Percentiles rank a stretch among this genome's conserved stretches.
These are phyloP conservation scores for Colletotrichum cordylinicola DNA, from an alignment of 2,329 filamentous ascomycete species.

Conservation along the genomic window DNA sequence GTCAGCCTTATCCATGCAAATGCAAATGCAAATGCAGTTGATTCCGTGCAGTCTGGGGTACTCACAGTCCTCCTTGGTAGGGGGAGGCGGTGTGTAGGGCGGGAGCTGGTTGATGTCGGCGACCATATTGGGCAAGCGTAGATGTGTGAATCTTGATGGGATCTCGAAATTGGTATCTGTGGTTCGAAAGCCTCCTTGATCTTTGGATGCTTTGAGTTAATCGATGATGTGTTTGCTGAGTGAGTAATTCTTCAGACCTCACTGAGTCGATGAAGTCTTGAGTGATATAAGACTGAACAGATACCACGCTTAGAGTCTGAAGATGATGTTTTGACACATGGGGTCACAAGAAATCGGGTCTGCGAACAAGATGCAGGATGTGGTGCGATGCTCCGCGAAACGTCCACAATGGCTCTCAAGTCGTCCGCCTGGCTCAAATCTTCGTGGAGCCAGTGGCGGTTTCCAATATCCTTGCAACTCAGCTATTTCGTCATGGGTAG, in stretches of 20 bases:
- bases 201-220: neutral
- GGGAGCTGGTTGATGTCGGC: slow-evolving; percentile 5
- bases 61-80: slow-evolving; percentile 10
- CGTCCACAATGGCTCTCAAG: neutral
- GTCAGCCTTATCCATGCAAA: neutral
- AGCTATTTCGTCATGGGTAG: neutral
- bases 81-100: slow-evolving; percentile 3
- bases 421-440: neutral
- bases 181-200: neutral
- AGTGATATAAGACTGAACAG: neutral
- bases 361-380: neutral
- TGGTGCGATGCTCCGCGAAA: slow-evolving; percentile 1
- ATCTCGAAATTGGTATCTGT: neutral
- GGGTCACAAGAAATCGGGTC: neutral
- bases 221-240: neutral
- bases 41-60: neutral
- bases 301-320: neutral
- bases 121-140: neutral
- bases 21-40: neutral
- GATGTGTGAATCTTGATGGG: neutral
- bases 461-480: neutral
- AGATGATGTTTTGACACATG: neutral
- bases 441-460: neutral
- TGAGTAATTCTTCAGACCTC: neutral
- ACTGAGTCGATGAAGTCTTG: neutral